Percentiles rank a stretch among this genome's conserved stretches.
phyloP scores from a whole-genome alignment of 2,329 filamentous ascomycete genomes.

The Monosporascus sp. region DNA sequence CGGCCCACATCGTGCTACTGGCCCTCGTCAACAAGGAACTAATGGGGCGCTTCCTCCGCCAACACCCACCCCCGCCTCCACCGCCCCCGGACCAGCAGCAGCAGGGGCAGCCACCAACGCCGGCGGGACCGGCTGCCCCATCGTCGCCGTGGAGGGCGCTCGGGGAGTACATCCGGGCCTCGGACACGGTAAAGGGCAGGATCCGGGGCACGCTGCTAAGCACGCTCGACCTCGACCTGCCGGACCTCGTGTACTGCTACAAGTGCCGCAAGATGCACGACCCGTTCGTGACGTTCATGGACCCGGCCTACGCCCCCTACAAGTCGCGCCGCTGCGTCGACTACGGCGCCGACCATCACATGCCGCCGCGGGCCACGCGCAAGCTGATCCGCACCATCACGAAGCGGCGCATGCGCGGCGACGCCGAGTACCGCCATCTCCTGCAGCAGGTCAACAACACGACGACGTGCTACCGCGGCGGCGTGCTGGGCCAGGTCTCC shows the following conservation, averaged over 20 bases:
- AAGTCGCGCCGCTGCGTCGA: conserved; percentile 15
- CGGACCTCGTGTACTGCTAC: conserved; percentile 20
- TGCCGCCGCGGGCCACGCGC: conserved; percentile 18
- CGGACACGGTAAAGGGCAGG: conserved; percentile 9
- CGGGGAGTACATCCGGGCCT: conserved; percentile 9
- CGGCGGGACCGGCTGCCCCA: not conserved
- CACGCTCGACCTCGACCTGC: conserved; percentile 16
- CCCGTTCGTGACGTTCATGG: conserved; percentile 16
- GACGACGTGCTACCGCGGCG: conserved; percentile 12
- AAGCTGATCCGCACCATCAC: conserved; percentile 19
- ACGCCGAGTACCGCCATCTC: conserved; percentile 12
- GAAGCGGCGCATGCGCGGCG: conserved; percentile 14
- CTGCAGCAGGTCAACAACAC: conserved; percentile 21
- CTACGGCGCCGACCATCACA: conserved; percentile 17
- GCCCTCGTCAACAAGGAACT: conserved; percentile 22
- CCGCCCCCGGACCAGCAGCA: not conserved
- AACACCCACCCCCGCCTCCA: not conserved
- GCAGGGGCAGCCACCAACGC: not conserved
- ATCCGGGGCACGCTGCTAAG: conserved; percentile 15
- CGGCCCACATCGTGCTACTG: conserved; percentile 14
- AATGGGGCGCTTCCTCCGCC: conserved; percentile 13
- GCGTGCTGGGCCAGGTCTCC: conserved; percentile 14
- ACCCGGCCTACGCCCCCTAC: conserved; percentile 11
- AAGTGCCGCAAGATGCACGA: conserved; percentile 19
- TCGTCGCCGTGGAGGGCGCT: conserved; percentile 8